Evolutionary conservation across 176 grass and related monocot genomes (phyloP), one percentile per base, ranked within the genome.

Genomic region (Eleusine coracana): DNA sequence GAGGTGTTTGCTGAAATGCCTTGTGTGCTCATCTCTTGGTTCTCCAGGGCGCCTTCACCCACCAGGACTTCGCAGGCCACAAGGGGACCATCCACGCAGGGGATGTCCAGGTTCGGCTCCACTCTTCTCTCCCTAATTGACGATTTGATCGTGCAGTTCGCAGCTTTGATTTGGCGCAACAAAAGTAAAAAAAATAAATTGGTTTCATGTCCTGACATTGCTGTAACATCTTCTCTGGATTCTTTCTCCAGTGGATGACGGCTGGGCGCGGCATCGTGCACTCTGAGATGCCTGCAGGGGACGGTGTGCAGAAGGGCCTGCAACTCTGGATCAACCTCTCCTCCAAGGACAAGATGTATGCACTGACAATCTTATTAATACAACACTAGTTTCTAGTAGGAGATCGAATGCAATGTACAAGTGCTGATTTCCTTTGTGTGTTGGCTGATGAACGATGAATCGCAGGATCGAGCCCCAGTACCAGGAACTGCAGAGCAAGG

Each of bases 291-390:
- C 91, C 91, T 0, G 91, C 87, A 17, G 87, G 78, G 0, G 87
- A 76, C 15, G 94, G 90, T 0, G 87, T 92, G 36, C 89, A 94
- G 18, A 94, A 92, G 46, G 94, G 94, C 5, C 83, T 97, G 5
- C 94, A 97, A 68, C 89, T 97, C 27, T 97, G 92, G 94, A 94
- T 97, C 78, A 94, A 97, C 83, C 94, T 97, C 41, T 78, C 94
- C 20, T 82, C 94, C 23, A 94, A 92, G 10, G 92, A 97, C 81
- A 97, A 97, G 84, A 92, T 97, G 93, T 95, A 86, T 25, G 6
- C 65, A 3, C 16, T 37, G n/a, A n/a, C n/a, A n/a, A n/a, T n/a
- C n/a, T n/a, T n/a, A n/a, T n/a, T n/a, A n/a, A n/a, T n/a, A 2
- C 1, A 12, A 12, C 10, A 11, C 2, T 28, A 62, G 27, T 6